Conservation (phyloP, 139 green algal species). For the Zygnema cylindricum region DNA sequence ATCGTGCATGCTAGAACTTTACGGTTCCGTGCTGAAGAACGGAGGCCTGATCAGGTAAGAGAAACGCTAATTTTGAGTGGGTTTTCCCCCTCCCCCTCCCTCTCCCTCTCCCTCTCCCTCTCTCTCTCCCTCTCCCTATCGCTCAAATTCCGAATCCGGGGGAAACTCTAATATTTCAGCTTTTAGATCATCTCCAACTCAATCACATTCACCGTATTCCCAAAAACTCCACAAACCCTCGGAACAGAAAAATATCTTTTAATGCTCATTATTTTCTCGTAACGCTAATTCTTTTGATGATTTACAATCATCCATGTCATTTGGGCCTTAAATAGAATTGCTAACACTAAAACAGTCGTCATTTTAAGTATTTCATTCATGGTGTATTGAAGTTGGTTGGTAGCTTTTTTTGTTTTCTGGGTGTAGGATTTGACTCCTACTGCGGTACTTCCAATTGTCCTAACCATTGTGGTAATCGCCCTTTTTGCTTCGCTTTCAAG, state of each 20-base stretch:
- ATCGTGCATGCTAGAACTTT: constrained; percentile 34
- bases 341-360: too few species aligned
- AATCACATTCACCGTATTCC: not conserved
- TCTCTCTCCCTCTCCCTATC: constrained; percentile 10
- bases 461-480: constrained; percentile 18
- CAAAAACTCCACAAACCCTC: too few species aligned
- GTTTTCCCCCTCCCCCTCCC: constrained; percentile 9
- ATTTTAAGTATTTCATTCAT: too few species aligned
- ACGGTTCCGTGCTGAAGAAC: constrained; percentile 18
- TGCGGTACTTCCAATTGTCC: constrained; percentile 6
- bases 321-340: too few species aligned
- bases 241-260: too few species aligned
- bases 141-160: not conserved
- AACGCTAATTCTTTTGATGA: not conserved
- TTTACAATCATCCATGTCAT: not conserved
- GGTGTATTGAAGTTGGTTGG: too few species aligned
- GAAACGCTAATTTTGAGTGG: not conserved
- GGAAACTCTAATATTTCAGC: not conserved
- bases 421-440: constrained; percentile 15
- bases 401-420: too few species aligned
- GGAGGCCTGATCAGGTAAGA: constrained; percentile 22
- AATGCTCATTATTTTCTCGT: not conserved
- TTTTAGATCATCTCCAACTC: not conserved
- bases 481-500: constrained; percentile 22
- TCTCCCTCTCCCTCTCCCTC: not conserved